phyloP scores from a whole-genome alignment of 2,329 filamentous ascomycete species.

The Passalora sequoiae region DNA sequence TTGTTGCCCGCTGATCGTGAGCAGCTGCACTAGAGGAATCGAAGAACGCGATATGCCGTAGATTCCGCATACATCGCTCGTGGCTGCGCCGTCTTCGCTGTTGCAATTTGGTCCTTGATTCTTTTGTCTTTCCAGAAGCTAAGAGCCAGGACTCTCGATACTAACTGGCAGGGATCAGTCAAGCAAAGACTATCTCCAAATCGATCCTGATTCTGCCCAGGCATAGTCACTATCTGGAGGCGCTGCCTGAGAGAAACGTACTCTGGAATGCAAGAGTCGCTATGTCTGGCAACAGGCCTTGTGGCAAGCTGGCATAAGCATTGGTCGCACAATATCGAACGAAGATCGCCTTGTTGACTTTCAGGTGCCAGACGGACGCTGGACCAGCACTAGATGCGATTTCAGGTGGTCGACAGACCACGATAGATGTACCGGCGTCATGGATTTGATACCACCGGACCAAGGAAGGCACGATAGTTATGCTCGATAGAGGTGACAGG shows the following conservation, averaged over 20 bases:
- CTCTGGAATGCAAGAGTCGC: conserved; percentile 62
- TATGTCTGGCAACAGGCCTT: conserved; percentile 72
- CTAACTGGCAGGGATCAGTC: no score
- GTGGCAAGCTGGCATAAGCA: conserved; percentile 72
- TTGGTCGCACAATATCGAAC: conserved; percentile 62
- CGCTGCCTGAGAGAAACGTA: conserved; percentile 61
- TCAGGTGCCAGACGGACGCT: conserved; percentile 54
- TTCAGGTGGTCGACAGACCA: conserved; percentile 37
- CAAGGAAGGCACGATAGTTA: conserved; percentile 38
- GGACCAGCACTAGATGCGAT: conserved; percentile 48
- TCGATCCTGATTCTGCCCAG: conserved; percentile 69
- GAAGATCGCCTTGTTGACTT: conserved; percentile 61
- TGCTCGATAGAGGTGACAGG: conserved; percentile 37
- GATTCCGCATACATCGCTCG: no score
- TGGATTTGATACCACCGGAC: conserved; percentile 37
- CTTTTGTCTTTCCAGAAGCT: conserved; percentile 64
- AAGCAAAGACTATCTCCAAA: conserved; percentile 72
- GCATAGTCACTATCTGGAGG: conserved; percentile 61
- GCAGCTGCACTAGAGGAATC: conserved; percentile 65
- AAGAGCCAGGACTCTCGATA: no score
- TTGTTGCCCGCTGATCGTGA: conserved; percentile 66
- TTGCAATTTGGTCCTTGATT: conserved; percentile 67
- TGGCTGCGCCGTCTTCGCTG: conserved; percentile 72
- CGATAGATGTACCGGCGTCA: conserved; percentile 42
- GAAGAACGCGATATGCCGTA: conserved; percentile 57